Evolutionary conservation across 805 yeast species (phyloP), one percentile per base, ranked within the genome.

Genomic region (Priceomyces fermenticarens): DNA sequence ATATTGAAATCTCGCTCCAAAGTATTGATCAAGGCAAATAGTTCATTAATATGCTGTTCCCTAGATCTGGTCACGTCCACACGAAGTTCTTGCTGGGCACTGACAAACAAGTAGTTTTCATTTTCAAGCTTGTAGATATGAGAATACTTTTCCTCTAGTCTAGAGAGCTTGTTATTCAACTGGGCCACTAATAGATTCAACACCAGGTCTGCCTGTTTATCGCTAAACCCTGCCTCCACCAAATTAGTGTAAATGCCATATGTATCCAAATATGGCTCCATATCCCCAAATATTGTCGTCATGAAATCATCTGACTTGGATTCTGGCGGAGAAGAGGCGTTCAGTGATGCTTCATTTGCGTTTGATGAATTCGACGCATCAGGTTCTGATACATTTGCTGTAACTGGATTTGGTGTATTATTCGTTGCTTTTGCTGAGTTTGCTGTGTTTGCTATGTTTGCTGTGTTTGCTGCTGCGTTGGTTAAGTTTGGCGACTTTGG

Each of bases 101-200:
- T 95, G 57, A 89, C 91, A 59, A 88, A 90, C 10, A 93, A 64
- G 56, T 91, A 93, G 15, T 80, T 76, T 53, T 91, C 97, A 53
- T 90, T 91, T 47, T 90, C 96, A 11, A 88, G 65, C 50, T 88
- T 96, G 46, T 80, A 79, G 20, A 63, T 63, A 15, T 77, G 80
- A 3, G 77, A 63, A 56, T 75, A 78, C 42, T 67, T 69, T 3
- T 63, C 58, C 35, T 72, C 68, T 28, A 82, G 62, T 57, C 67
- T 69, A 17, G 65, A 48, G 35, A 70, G 55, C 46, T 70, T 70
- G n/a, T 60, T 41, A 45, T 70, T 70, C 47, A 70, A 57, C 47
- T 69, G 75, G 51, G 67, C 49, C 51, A 67, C 51, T 57, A 81
- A 55, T 33, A 80, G 57, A 10, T 67, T 63, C 57, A 87, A 70